A percentile compares a stretch with the other conserved stretches of the same genome.
Evolutionary conservation across 441 rosid species (phyloP).

Genomic region (Erodium texanum): DNA sequence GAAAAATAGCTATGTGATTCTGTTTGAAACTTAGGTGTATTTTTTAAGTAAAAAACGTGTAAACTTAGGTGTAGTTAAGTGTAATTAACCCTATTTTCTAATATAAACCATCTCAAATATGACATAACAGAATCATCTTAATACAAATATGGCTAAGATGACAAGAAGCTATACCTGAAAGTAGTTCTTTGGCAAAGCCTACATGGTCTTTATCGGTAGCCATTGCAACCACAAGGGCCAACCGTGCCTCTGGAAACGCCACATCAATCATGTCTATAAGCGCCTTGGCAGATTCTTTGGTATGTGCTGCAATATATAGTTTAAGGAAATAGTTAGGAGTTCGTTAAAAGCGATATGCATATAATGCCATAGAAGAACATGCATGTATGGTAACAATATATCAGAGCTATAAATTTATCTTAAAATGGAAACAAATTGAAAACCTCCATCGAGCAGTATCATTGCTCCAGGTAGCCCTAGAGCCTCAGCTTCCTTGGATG

Average conservation of each 20-base stretch:
- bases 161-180: slow-evolving; percentile 36
- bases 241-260: slow-evolving; percentile 39
- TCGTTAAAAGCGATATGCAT: neutral
- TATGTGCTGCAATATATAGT: slow-evolving; percentile 54
- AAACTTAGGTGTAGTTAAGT: too few species aligned
- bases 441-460: slow-evolving; percentile 84
- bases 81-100: too few species aligned
- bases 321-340: slow-evolving; percentile 9
- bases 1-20: too few species aligned
- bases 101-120: too few species aligned
- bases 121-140: too few species aligned
- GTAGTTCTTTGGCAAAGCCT: slow-evolving; percentile 71
- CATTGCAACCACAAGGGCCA: slow-evolving; percentile 74
- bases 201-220: slow-evolving; percentile 79
- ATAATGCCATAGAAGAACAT: neutral
- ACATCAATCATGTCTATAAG: slow-evolving; percentile 47
- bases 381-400: neutral
- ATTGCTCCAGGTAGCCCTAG: slow-evolving; percentile 57
- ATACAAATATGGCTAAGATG: slow-evolving; percentile 3
- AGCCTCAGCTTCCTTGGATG: slow-evolving; percentile 43
- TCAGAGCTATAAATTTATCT: neutral
- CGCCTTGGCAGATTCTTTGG: slow-evolving; percentile 76
- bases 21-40: too few species aligned
- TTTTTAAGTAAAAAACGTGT: too few species aligned
- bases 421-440: neutral